phyloP scores from a whole-genome alignment of 148 eudicot genomes.

The Gaultheria prostrata region DNA sequence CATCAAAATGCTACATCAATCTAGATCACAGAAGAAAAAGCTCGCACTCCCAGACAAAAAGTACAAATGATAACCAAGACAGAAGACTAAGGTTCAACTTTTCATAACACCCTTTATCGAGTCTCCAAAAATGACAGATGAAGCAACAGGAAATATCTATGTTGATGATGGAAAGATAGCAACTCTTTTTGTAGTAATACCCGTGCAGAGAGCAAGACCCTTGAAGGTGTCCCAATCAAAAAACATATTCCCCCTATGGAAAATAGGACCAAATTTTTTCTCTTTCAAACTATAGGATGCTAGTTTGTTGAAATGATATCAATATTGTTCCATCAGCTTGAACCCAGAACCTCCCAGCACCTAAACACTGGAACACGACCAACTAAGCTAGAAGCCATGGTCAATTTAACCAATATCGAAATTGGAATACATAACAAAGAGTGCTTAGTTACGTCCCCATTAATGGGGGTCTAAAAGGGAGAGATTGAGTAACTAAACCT shows the following conservation, averaged over 20 bases:
- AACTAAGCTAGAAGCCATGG: too few species aligned
- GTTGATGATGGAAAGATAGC: neutral
- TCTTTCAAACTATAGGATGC: too few species aligned
- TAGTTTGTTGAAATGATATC: too few species aligned
- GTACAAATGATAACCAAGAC: neutral
- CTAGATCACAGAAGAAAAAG: neutral
- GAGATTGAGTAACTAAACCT: too few species aligned
- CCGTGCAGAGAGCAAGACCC: neutral
- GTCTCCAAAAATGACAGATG: neutral
- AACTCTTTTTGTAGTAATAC: neutral
- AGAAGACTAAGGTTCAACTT: neutral
- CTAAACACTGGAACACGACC: too few species aligned
- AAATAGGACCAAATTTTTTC: neutral
- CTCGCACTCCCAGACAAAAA: neutral
- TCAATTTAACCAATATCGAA: neutral
- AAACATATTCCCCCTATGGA: neutral
- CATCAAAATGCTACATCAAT: neutral
- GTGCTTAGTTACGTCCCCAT: too few species aligned
- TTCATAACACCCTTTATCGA: neutral
- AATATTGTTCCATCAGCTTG: too few species aligned
- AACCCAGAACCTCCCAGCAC: too few species aligned
- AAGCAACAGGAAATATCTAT: neutral
- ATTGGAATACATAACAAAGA: too few species aligned
- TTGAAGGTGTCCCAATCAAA: neutral
- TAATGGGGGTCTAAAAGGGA: too few species aligned